Percentiles rank a stretch among this genome's conserved stretches.
Conservation (phyloP, 2,329 filamentous ascomycete species). For the Ophiostoma montium region DNA sequence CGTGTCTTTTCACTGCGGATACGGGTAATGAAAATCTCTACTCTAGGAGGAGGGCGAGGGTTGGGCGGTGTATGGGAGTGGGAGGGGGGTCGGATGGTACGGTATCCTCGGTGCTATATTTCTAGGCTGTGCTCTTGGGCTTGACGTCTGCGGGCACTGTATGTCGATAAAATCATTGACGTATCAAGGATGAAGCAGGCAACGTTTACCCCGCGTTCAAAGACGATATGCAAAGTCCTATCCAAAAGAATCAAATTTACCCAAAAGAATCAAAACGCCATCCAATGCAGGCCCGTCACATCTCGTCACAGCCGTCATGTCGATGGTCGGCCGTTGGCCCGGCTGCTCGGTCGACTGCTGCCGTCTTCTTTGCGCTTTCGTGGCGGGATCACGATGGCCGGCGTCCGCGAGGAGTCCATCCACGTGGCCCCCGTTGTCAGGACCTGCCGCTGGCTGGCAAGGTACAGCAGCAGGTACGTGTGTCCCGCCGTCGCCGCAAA, state of each 20-base stretch:
- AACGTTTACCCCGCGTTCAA: too few species aligned
- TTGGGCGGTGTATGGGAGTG: too few species aligned
- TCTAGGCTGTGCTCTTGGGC: too few species aligned
- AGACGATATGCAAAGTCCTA: too few species aligned
- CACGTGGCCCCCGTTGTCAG: slow-evolving; percentile 45
- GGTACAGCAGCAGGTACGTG: slow-evolving; percentile 59
- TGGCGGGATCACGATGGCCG: slow-evolving; percentile 30
- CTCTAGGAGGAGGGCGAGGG: too few species aligned
- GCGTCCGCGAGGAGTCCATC: slow-evolving; percentile 47
- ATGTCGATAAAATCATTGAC: too few species aligned
- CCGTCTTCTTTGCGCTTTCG: slow-evolving; percentile 10
- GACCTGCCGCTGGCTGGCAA: slow-evolving; percentile 52
- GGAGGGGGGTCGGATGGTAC: too few species aligned
- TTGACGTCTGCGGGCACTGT: too few species aligned
- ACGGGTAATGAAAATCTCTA: too few species aligned
- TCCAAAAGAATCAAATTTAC: background rate
- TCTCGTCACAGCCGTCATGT: background rate
- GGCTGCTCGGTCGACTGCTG: background rate
- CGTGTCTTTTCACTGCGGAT: background rate
- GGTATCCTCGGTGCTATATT: too few species aligned
- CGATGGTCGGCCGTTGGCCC: background rate
- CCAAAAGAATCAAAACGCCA: too few species aligned
- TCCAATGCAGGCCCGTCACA: background rate
- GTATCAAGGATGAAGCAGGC: too few species aligned
- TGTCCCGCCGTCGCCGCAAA: slow-evolving; percentile 64